Conservation (phyloP, 2,329 filamentous ascomycete species). For the Plectosphaerella plurivora region DNA sequence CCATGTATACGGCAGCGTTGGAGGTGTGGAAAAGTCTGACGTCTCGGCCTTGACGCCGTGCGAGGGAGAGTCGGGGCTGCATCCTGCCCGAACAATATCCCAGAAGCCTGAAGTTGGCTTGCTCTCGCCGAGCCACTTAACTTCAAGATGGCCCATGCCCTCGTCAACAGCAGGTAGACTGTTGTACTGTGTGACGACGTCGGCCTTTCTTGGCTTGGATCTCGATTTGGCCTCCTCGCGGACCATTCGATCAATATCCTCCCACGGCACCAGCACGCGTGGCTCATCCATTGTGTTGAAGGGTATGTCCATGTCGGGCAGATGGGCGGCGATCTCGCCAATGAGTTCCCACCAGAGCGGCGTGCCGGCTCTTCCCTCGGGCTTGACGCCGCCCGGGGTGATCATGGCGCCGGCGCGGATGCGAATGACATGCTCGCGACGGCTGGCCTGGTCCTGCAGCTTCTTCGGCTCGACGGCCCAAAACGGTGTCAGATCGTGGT, state of each 20-base stretch:
- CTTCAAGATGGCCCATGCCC: constrained; percentile 30
- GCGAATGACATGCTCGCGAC: constrained; percentile 40
- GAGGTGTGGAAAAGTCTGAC: constrained; percentile 22
- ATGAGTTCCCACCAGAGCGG: constrained; percentile 46
- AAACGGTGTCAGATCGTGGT: constrained; percentile 57
- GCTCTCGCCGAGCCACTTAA: constrained; percentile 40
- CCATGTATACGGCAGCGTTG: constrained; percentile 28
- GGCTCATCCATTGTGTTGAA: constrained; percentile 63
- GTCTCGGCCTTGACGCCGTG: constrained; percentile 27
- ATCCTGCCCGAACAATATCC: constrained; percentile 52
- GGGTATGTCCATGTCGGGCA: constrained; percentile 64
- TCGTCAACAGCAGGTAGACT: constrained; percentile 31
- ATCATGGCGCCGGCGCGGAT: constrained; percentile 40
- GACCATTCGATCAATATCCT: constrained; percentile 48
- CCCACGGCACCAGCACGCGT: constrained; percentile 55
- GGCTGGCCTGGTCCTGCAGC: constrained; percentile 31
- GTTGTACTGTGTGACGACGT: constrained; percentile 39
- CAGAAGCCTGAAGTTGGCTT: constrained; percentile 44
- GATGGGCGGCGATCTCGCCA: constrained; percentile 41
- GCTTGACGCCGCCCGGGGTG: constrained; percentile 29
- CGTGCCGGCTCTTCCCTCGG: constrained; percentile 37
- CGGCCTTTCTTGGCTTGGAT: constrained; percentile 32
- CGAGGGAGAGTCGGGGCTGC: constrained; percentile 49
- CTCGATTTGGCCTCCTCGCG: constrained; percentile 40
- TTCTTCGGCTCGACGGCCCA: constrained; percentile 37